Conservation (phyloP, 768 basidiomycete species). For the Naganishia onofrii region DNA sequence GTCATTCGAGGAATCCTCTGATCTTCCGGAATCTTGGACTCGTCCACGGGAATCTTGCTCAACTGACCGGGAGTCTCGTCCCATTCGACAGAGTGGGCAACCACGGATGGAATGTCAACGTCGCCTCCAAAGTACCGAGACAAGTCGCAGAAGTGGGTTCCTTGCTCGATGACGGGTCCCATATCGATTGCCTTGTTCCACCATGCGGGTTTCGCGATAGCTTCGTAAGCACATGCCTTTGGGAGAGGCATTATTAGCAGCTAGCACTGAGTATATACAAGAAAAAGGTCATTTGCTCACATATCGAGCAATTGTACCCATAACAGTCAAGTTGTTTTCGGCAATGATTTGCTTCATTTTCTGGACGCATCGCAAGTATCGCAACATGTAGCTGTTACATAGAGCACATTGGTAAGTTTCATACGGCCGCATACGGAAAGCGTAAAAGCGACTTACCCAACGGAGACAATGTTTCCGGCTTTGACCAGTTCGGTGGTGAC, state of each 20-base stretch:
- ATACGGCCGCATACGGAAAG: background rate
- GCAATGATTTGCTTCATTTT: slow-evolving; percentile 94
- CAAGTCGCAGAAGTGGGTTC: slow-evolving; percentile 94
- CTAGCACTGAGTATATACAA: background rate
- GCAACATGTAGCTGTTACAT: slow-evolving; percentile 67
- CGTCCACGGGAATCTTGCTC: slow-evolving; percentile 77
- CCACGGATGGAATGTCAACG: slow-evolving; percentile 68
- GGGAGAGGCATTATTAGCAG: background rate
- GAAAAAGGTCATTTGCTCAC: slow-evolving; percentile 55
- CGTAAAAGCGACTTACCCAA: slow-evolving; percentile 57
- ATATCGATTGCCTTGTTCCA: slow-evolving; percentile 48
- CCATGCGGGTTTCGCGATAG: slow-evolving; percentile 52
- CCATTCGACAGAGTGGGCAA: slow-evolving; percentile 84
- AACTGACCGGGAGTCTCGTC: slow-evolving; percentile 82
- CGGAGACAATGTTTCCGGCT: slow-evolving; percentile 74
- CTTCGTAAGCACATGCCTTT: slow-evolving; percentile 50
- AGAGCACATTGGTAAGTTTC: background rate
- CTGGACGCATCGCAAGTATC: slow-evolving; percentile 89
- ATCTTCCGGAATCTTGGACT: slow-evolving; percentile 74
- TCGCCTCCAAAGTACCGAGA: slow-evolving; percentile 97
- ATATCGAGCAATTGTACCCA: slow-evolving; percentile 93
- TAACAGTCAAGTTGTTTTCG: slow-evolving; percentile 89
- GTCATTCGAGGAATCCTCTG: slow-evolving; percentile 93
- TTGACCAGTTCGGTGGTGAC: slow-evolving; percentile 71
- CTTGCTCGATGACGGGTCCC: slow-evolving; percentile 50